Evolutionary conservation across 2,329 filamentous ascomycete species (phyloP).

Genomic region (Drechslerella stenobrocha): DNA sequence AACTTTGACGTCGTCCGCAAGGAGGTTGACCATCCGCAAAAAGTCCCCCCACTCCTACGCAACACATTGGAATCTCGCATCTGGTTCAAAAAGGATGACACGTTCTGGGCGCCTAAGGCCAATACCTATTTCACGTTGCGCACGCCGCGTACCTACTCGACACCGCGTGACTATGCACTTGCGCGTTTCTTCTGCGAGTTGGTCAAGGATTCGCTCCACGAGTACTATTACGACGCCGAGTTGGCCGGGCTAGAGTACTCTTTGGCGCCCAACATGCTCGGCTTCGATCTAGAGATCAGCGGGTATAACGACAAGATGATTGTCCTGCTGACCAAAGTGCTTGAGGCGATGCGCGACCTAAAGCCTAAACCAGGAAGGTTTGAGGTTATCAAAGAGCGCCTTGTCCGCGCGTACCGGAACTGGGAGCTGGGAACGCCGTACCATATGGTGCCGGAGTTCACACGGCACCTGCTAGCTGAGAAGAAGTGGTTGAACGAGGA

Average conservation of each 20-base stretch:
- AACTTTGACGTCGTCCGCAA: constrained; percentile 94
- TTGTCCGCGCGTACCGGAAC: constrained; percentile 77
- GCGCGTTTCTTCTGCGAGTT: constrained; percentile 79
- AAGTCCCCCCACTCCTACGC: constrained; percentile 77
- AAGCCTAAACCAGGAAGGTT: constrained; percentile 86
- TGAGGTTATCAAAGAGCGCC: constrained; percentile 83
- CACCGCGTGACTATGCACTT: constrained; percentile 76
- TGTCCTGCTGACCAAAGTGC: constrained; percentile 85
- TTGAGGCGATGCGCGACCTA: constrained; percentile 79
- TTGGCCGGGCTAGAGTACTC: constrained; percentile 84
- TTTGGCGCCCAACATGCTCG: constrained; percentile 71
- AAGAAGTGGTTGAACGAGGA: constrained; percentile 79
- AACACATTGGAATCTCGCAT: constrained; percentile 78
- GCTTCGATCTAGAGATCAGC: constrained; percentile 75
- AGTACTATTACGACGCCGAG: constrained; percentile 95
- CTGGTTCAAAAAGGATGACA: constrained; percentile 99
- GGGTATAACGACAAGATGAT: constrained; percentile 97
- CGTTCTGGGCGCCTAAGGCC: constrained; percentile 96
- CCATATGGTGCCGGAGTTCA: constrained; percentile 81
- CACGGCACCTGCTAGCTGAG: constrained; percentile 76
- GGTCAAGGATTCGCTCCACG: constrained; percentile 82
- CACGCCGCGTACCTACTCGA: constrained; percentile 76
- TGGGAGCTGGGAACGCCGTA: constrained; percentile 87
- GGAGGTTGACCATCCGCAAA: constrained; percentile 73
- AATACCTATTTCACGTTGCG: constrained; percentile 75